Conservation (phyloP, 2,329 filamentous ascomycete genomes). For the Alternaria infectoria region DNA sequence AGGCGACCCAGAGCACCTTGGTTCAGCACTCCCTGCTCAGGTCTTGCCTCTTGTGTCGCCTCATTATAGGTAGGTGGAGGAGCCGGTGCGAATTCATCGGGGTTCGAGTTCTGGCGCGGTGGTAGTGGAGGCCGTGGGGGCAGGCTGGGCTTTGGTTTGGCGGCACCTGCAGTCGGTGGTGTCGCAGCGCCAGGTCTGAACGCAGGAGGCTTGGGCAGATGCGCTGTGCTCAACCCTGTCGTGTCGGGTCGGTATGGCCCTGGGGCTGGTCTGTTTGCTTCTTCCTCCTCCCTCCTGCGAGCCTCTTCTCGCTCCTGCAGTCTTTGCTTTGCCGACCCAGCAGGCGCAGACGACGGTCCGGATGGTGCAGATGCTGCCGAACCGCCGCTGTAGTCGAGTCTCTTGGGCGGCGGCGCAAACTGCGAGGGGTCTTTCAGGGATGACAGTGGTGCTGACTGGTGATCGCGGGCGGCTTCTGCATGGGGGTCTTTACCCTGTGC, state of each 20-base stretch:
- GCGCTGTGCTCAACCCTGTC: constrained; percentile 71
- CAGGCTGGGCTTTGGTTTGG: constrained; percentile 60
- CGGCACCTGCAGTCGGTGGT: constrained; percentile 31
- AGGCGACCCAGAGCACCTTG: constrained; percentile 70
- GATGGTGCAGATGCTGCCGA: constrained; percentile 49
- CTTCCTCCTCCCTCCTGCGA: constrained; percentile 44
- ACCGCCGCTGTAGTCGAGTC: constrained; percentile 56
- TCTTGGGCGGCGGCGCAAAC: constrained; percentile 83
- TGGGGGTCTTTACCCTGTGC: constrained; percentile 52
- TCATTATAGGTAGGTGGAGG: constrained; percentile 59
- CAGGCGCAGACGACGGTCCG: constrained; percentile 49
- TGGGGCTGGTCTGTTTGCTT: constrained; percentile 54
- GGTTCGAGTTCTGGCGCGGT: constrained; percentile 66
- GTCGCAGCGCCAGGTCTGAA: constrained; percentile 51
- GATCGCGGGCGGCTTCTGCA: constrained; percentile 49
- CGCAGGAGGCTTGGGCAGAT: constrained; percentile 74
- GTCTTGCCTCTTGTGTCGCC: constrained; percentile 31
- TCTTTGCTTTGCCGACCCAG: constrained; percentile 46
- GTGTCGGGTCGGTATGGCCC: constrained; percentile 73
- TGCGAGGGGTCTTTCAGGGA: constrained; percentile 75
- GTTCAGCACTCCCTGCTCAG: constrained; percentile 55
- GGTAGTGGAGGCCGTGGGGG: constrained; percentile 77
- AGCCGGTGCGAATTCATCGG: constrained; percentile 52
- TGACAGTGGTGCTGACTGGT: constrained; percentile 68
- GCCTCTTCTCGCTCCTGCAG: constrained; percentile 45